Evolutionary conservation across 176 grass and related monocot species (phyloP), one percentile per base, ranked within the genome.

Genomic region (Aegilops longissima): DNA sequence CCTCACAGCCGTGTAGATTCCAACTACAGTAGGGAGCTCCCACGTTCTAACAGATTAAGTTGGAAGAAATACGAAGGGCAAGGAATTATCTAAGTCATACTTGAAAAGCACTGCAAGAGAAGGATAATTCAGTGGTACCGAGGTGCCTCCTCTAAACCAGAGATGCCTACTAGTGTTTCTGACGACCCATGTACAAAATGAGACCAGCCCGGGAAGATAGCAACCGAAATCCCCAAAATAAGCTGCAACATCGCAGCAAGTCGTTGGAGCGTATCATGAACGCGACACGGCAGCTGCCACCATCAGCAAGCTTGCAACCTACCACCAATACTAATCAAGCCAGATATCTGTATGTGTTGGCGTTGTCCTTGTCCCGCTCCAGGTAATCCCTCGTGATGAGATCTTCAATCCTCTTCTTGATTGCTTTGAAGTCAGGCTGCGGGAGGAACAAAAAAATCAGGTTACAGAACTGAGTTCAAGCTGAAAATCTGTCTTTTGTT

Each of bases 401-500:
- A 89, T 95, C 91, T 80, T 93, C 91, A 10, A 95, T 93, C 59
- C 91, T 38, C 65, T 95, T 93, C 84, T 95, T 95, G 38, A 95
- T 95, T 27, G 89, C 89, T 85, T 91, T 95, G 21, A 95, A 89
- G 78, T 95, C 94, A 17, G 94, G 94, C 94, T 95, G 91, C 14
- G 63, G 40, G 3, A 68, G 14, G 40, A 40, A 77, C 5, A 76
- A 25, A 17, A 5, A 18, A 18, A 2, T 14, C 8, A 40, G 44
- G 75, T 74, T 71, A 82, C 47, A 4, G 16, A 30, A 86, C 21
- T 0, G 3, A 71, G 58, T 21, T 73, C 29, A 71, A 4, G 7
- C 12, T 59, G 24, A 86, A 35, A 44, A 49, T 35, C 21, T 18
- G 12, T 63, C 25, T 42, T 3, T 29, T 58, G 3, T 21, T 12